Percentiles rank a stretch among this genome's conserved stretches.
Conservation (phyloP, 116 monocot genomes). For the Dioscorea cayenensis region DNA sequence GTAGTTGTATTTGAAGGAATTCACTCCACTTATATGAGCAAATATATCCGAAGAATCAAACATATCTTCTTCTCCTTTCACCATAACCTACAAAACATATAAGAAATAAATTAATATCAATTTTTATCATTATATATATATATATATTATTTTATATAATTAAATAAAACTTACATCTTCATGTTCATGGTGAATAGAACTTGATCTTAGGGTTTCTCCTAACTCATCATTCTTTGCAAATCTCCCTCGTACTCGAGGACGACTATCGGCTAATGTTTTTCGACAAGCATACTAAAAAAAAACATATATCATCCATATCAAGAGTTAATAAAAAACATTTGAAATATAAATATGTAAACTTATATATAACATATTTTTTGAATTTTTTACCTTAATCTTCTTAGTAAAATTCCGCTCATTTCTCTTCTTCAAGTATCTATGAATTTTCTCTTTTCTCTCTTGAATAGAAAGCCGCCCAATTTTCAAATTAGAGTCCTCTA, state of each 20-base stretch:
- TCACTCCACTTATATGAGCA: slow-evolving; percentile 31
- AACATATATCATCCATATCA: neutral
- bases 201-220: slow-evolving; percentile 22
- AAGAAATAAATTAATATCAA: neutral
- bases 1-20: slow-evolving; percentile 42
- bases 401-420: slow-evolving; percentile 77
- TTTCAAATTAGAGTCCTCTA: slow-evolving; percentile 55
- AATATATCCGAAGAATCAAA: slow-evolving; percentile 29
- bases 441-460: slow-evolving; percentile 74
- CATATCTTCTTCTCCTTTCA: slow-evolving; percentile 33
- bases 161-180: slow-evolving; percentile 25
- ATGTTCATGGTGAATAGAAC: slow-evolving; percentile 25
- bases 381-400: slow-evolving; percentile 73
- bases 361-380: neutral
- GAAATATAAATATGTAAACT: too few species aligned
- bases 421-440: slow-evolving; percentile 78
- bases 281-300: slow-evolving; percentile 75
- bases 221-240: slow-evolving; percentile 76
- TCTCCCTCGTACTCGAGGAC: slow-evolving; percentile 68
- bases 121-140: neutral
- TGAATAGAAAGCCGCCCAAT: slow-evolving; percentile 47
- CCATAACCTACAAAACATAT: slow-evolving; percentile 19
- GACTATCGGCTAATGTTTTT: slow-evolving; percentile 75
- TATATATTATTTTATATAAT: neutral
- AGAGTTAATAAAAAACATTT: too few species aligned